Percentiles rank a stretch among this genome's conserved stretches.
Evolutionary conservation across 805 yeast genomes (phyloP).

Genomic region (Metschnikowia baotianmanensis): DNA sequence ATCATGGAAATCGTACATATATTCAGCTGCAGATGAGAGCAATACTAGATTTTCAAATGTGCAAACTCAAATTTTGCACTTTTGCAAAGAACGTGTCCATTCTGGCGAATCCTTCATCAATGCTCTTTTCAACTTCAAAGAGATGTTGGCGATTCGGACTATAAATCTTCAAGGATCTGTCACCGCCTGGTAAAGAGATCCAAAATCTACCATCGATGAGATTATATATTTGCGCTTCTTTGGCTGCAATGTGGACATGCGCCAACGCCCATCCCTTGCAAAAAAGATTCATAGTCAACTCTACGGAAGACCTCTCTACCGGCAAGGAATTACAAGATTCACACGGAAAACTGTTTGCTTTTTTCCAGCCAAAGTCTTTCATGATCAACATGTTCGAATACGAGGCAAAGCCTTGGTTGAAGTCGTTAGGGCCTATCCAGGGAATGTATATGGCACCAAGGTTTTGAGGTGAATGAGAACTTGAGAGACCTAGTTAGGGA

Average conservation of each 20-base stretch:
- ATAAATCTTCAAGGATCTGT: too few species aligned
- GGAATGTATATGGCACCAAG: slow-evolving; percentile 59
- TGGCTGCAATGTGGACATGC: slow-evolving; percentile 16
- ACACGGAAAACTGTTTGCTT: slow-evolving; percentile 31
- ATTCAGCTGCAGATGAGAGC: too few species aligned
- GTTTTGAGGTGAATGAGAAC: slow-evolving; percentile 57
- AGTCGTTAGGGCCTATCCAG: slow-evolving; percentile 49
- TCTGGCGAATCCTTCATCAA: too few species aligned
- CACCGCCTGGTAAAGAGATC: too few species aligned
- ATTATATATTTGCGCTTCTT: slow-evolving; percentile 16
- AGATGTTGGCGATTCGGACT: too few species aligned
- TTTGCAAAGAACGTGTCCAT: too few species aligned
- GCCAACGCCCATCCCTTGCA: slow-evolving; percentile 19
- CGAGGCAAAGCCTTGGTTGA: slow-evolving; percentile 55
- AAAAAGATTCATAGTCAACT: slow-evolving; percentile 14
- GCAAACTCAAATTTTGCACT: too few species aligned
- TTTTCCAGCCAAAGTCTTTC: slow-evolving; percentile 52
- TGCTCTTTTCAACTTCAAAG: too few species aligned
- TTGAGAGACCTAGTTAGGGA: slow-evolving; percentile 57
- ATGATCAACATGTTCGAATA: slow-evolving; percentile 53
- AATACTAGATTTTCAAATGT: too few species aligned
- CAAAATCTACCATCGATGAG: too few species aligned
- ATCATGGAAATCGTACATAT: too few species aligned
- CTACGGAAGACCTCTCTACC: slow-evolving; percentile 15
- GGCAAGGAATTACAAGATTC: slow-evolving; percentile 22